Evolutionary conservation across 306 rosid genomes (phyloP).

Genomic region (Gastrolobium villosum): DNA sequence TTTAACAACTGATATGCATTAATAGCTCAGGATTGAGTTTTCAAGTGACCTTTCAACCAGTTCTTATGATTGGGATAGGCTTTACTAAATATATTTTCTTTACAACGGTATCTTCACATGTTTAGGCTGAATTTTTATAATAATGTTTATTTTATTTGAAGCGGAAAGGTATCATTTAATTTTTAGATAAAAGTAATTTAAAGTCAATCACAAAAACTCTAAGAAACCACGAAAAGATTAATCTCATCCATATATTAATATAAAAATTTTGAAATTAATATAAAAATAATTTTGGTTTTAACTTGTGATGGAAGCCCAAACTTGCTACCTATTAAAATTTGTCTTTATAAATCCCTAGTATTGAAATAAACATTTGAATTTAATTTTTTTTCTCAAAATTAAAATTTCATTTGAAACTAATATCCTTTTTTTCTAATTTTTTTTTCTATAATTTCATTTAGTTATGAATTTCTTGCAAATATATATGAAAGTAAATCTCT

Average conservation of each 20-base stretch:
- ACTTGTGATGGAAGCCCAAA: not conserved
- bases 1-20: not conserved
- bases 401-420: not conserved
- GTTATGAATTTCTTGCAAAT: slow-evolving; percentile 11
- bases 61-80: slow-evolving; percentile 19
- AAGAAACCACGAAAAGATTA: too few relatives aligned
- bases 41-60: slow-evolving; percentile 11
- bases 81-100: not conserved
- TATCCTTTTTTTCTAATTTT: not conserved
- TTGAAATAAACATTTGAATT: not conserved
- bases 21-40: not conserved
- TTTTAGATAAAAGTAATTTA: too few relatives aligned
- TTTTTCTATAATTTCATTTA: slow-evolving; percentile 1
- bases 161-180: too few relatives aligned
- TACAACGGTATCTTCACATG: not conserved
- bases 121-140: not conserved
- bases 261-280: not conserved
- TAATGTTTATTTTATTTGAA: too few relatives aligned
- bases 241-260: too few relatives aligned
- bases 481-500: not conserved
- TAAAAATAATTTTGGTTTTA: not conserved
- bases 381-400: not conserved
- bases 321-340: not conserved
- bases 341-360: not conserved
- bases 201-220: too few relatives aligned